These are phyloP conservation scores for Phylloporus sp. DNA, from an alignment of 768 basidiomycete species.

Conservation along the genomic window DNA sequence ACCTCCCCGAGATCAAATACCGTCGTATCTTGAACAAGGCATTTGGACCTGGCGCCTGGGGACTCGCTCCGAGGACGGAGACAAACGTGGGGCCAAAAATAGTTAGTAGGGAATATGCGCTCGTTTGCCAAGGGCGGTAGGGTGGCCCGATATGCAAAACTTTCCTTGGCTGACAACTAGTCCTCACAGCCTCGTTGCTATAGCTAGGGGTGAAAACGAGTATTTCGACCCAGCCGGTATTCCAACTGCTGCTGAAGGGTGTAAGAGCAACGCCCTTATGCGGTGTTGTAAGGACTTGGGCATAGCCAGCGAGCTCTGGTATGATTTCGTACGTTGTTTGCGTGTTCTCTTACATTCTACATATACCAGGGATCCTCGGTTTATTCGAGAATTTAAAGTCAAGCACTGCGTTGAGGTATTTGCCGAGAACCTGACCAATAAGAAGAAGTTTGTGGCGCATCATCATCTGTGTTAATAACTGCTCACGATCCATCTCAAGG, in stretches of 20 bases:
- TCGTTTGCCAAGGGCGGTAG: slow-evolving; percentile 88
- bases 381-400: slow-evolving; percentile 89
- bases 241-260: slow-evolving; percentile 90
- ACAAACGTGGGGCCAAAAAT: slow-evolving; percentile 85
- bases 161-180: neutral
- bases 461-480: neutral
- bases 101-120: slow-evolving; percentile 90
- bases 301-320: slow-evolving; percentile 96
- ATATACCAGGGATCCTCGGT: slow-evolving; percentile 80
- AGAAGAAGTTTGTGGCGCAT: slow-evolving; percentile 73
- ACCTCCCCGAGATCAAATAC: slow-evolving; percentile 97
- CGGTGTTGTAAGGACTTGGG: slow-evolving; percentile 96
- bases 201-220: slow-evolving; percentile 94
- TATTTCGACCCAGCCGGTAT: slow-evolving; percentile 91
- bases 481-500: slow-evolving; percentile 41
- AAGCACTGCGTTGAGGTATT: slow-evolving; percentile 83
- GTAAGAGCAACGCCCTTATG: slow-evolving; percentile 97
- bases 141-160: slow-evolving; percentile 16
- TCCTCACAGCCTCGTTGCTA: slow-evolving; percentile 67
- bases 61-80: slow-evolving; percentile 88
- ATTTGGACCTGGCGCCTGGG: slow-evolving; percentile 97
- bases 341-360: neutral
- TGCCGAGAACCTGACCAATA: slow-evolving; percentile 76
- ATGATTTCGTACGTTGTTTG: slow-evolving; percentile 15
- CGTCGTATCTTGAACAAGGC: slow-evolving; percentile 87